Evolutionary conservation across 805 yeast species (phyloP).

Genomic region (Zygoascus tannicola): DNA sequence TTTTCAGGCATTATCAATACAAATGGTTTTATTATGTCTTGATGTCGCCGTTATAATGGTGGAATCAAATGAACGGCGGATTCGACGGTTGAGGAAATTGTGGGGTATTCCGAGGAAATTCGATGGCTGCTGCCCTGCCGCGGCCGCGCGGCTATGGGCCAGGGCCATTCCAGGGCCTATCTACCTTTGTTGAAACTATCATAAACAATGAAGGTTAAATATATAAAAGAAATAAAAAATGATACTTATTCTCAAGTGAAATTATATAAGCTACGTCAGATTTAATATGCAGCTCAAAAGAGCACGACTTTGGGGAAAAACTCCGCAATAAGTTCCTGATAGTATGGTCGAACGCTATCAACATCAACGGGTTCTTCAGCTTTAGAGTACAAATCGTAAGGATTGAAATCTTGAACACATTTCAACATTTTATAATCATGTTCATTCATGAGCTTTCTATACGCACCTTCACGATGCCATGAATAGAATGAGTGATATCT

Average conservation of each 20-base stretch:
- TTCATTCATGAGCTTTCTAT: constrained; percentile 52
- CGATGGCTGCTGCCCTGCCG: too few relatives aligned
- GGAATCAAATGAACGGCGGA: too few relatives aligned
- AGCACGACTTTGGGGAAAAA: constrained; percentile 43
- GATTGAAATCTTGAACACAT: constrained; percentile 61
- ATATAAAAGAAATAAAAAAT: background rate
- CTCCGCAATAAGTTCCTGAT: constrained; percentile 55
- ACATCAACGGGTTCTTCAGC: constrained; percentile 41
- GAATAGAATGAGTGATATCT: constrained; percentile 69
- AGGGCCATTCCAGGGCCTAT: too few relatives aligned
- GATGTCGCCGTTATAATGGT: too few relatives aligned
- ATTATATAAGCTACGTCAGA: too few relatives aligned
- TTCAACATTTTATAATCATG: constrained; percentile 51
- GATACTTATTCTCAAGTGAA: too few relatives aligned
- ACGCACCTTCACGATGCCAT: constrained; percentile 65
- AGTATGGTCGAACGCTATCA: constrained; percentile 46
- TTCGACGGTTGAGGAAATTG: too few relatives aligned
- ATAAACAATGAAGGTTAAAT: background rate
- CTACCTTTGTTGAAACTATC: too few relatives aligned
- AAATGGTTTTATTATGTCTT: too few relatives aligned
- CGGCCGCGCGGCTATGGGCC: too few relatives aligned
- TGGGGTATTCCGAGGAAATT: too few relatives aligned
- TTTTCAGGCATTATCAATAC: background rate
- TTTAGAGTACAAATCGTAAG: constrained; percentile 61
- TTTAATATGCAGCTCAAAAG: background rate